Conservation (phyloP, 2,329 filamentous ascomycete species). For the Metarhizium guizhouense region DNA sequence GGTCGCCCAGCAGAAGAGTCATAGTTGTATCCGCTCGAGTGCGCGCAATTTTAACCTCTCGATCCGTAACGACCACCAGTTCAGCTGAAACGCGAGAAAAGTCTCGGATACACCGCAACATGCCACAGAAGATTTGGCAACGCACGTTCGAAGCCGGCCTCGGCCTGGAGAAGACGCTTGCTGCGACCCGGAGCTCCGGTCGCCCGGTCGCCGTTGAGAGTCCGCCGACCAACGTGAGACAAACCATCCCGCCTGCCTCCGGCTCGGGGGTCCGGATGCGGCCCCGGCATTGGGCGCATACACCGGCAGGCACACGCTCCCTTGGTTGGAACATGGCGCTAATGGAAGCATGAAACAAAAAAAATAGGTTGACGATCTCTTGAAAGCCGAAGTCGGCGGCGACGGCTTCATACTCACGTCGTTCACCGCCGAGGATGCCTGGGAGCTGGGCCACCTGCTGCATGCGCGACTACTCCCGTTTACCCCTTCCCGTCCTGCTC, state of each 20-base stretch:
- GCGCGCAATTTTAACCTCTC: no score
- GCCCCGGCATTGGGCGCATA: no score
- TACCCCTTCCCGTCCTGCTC: slow-evolving; percentile 31
- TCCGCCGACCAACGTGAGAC: slow-evolving; percentile 9
- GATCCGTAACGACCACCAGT: no score
- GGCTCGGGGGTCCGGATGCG: neutral
- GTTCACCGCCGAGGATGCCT: slow-evolving; percentile 58
- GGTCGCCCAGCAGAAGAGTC: no score
- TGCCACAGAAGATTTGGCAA: slow-evolving; percentile 22
- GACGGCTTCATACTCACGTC: slow-evolving; percentile 36
- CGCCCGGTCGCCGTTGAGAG: slow-evolving; percentile 5
- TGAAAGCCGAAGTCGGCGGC: slow-evolving; percentile 19
- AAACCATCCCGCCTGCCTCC: neutral
- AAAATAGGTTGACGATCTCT: slow-evolving; percentile 17
- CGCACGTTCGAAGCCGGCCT: slow-evolving; percentile 17
- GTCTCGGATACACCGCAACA: slow-evolving; percentile 24
- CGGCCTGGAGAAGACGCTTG: slow-evolving; percentile 16
- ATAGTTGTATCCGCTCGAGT: no score
- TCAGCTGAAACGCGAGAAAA: neutral
- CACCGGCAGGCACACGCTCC: no score
- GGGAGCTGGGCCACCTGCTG: slow-evolving; percentile 55
- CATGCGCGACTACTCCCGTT: slow-evolving; percentile 52
- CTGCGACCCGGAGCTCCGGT: slow-evolving; percentile 12
- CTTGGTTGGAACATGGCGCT: neutral
- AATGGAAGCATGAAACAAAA: neutral